Evolutionary conservation across 1,284 basidiomycete species (phyloP), one percentile per base, ranked within the genome.

Genomic region (Apiotrichum sp.): DNA sequence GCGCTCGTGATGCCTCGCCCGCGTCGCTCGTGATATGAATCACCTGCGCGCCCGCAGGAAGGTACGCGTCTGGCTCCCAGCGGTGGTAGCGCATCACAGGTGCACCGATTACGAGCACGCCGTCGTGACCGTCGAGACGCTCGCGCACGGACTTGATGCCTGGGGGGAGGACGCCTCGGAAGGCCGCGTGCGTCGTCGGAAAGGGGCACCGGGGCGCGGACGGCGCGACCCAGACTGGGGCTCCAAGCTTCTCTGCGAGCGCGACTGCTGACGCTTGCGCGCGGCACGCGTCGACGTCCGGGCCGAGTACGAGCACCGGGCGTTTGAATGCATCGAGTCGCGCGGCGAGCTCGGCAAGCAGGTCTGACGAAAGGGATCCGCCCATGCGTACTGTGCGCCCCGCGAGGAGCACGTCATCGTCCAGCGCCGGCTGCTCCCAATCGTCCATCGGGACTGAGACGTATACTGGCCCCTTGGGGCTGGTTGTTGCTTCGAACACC

Each of bases 381-480:
- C 39, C 51, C 4, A 41, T 53, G 3, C 44, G 33, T 3, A 59
- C 51, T 0, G 14, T 34, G 6, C 58, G 47, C 1, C 9, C 1
- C 1, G 54, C 44, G 5, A 59, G 51, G 7, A 53, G 53, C 10
- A 7, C 34, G 35, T 59, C 58, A n/a, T 50, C 45, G 0, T 31
- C n/a, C 1, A 56, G 51, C 4, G 51, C 51, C 0, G 29, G n/a
- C 7, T 31, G 7, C 3, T 14, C 35, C 58, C 58, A 59, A 48
- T 59, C 58, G 34, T 59, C 58, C 33, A 47, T 52, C 3, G 58
- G 58, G 3, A 59, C 54, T 10, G 47, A 50, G 7, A 59, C 36
- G 51, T 59, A 59, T 4, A 47, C 46, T 1, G 58, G 58, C 2
- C 58, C 58, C 2, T 22, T 10, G 4, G 56, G 56, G 7, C 53